These are phyloP conservation scores for Suillus placidus DNA, from an alignment of 768 basidiomycete species.

Conservation along the genomic window DNA sequence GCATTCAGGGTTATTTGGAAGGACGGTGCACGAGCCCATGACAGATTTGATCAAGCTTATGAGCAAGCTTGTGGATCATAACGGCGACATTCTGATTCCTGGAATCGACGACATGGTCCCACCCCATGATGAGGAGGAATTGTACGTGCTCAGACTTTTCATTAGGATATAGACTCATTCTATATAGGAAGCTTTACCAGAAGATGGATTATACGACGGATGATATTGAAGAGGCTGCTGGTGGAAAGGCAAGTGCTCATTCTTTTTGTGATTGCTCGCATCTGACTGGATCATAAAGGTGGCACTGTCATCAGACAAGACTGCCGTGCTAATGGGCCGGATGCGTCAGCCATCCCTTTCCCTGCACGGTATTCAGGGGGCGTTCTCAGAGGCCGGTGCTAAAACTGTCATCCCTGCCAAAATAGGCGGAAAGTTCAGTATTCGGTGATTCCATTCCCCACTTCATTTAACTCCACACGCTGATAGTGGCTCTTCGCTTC, in stretches of 20 bases:
- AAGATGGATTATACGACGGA: conserved; percentile 69
- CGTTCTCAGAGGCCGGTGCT: conserved; percentile 78
- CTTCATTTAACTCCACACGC: background rate
- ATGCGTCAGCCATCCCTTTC: conserved; percentile 91
- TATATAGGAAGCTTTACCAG: conserved; percentile 64
- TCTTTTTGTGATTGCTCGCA: background rate
- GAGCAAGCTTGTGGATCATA: conserved; percentile 77
- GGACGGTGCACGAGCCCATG: conserved; percentile 89
- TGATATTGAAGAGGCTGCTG: conserved; percentile 78
- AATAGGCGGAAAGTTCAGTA: conserved; percentile 90
- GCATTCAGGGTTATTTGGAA: conserved; percentile 87
- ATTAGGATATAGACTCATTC: conserved; percentile 7
- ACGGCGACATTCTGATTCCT: conserved; percentile 86
- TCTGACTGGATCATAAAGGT: conserved; percentile 37
- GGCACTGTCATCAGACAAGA: conserved; percentile 77
- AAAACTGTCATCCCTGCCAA: conserved; percentile 96
- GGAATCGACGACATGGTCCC: conserved; percentile 87
- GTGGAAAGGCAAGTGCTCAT: conserved; percentile 46
- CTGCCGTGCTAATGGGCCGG: conserved; percentile 83
- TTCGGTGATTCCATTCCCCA: conserved; percentile 58
- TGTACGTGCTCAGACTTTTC: conserved; percentile 38
- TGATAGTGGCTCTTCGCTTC: background rate
- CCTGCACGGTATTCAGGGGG: conserved; percentile 94
- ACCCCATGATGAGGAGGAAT: conserved; percentile 71
- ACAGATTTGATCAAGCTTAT: conserved; percentile 85